Evolutionary conservation across 495 filamentous ascomycete species (phyloP), one percentile per base, ranked within the genome.

Genomic region (Saxophila tyrrhenica): DNA sequence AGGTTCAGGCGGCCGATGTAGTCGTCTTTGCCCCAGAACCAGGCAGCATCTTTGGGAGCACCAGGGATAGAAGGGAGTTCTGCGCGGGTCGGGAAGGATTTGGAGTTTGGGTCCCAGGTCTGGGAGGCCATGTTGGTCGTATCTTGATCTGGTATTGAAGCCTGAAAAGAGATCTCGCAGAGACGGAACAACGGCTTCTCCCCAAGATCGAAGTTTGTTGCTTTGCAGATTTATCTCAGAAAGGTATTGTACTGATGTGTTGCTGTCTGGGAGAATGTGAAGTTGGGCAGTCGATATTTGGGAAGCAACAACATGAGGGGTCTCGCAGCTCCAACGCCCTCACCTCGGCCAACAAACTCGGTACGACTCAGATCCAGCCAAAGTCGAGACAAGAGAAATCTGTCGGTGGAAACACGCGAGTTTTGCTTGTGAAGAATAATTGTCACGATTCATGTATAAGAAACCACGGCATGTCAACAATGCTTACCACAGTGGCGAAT

Each of bases 21-120:
- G 59, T 83, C 81, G 64, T 81, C 68, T 29, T 73, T 66, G 3
- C 81, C 80, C 81, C 80, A 84, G 21, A 83, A 75, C 80, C 80
- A 84, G 32, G 79, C 80, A 15, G 79, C 77, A 17, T 55, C 64
- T 35, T 56, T 22, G 0, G 65, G 65, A 2, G 62, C 64, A 9
- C 60, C 60, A n/a, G 59, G 42, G 24, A 78, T 67, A 42, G 59
- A 57, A 17, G 77, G 77, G 11, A 82, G 68, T 52, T 81, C 74
- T 51, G 75, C 75, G 25, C 74, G 67, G 3, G 61, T 65, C 2
- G 78, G 78, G 54, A 82, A 81, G 39, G 64, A 69, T 20, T 70
- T 69, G 41, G 57, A 70, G 57, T 78, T 65, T 1, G 79, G 78
- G 60, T 82, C 70, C 45, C 45, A 48, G 3, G 19, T 44, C 16